These are phyloP conservation scores for Tremellales sp. DNA, from an alignment of 1,284 basidiomycete species.

Conservation along the genomic window DNA sequence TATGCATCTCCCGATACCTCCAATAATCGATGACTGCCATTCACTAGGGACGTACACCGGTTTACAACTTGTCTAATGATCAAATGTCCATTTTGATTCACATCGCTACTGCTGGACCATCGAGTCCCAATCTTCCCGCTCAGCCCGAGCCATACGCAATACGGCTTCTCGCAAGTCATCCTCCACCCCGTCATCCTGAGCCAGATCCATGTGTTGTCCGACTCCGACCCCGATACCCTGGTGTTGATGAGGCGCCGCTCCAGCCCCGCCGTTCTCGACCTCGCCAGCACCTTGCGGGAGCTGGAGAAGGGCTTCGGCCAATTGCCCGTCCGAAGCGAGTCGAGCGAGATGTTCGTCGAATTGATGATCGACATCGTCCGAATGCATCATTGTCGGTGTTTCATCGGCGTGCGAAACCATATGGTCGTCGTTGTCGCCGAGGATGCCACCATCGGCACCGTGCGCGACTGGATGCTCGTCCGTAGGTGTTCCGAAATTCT, in stretches of 20 bases:
- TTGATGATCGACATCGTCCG: neutral
- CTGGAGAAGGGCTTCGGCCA: neutral
- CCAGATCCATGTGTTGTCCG: neutral
- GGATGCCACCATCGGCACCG: no score
- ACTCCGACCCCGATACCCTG: neutral
- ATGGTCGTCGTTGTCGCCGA: no score
- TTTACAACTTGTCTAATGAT: neutral
- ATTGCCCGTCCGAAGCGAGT: slow-evolving; percentile 1
- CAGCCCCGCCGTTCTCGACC: neutral
- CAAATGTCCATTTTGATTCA: no score
- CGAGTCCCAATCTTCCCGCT: neutral
- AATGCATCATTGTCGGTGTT: neutral
- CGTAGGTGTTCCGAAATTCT: no score
- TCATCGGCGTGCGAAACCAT: neutral
- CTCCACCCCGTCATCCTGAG: neutral
- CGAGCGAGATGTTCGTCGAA: neutral
- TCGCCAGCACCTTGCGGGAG: neutral
- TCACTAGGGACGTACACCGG: neutral
- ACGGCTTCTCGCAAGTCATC: slow-evolving; percentile 21
- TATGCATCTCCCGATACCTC: neutral
- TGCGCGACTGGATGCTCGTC: no score
- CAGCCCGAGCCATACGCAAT: neutral
- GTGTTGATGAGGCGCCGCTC: neutral
- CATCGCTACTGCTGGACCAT: neutral
- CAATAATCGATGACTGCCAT: neutral